Evolutionary conservation across 1,284 basidiomycete species (phyloP).

Genomic region (Boletus smithii): DNA sequence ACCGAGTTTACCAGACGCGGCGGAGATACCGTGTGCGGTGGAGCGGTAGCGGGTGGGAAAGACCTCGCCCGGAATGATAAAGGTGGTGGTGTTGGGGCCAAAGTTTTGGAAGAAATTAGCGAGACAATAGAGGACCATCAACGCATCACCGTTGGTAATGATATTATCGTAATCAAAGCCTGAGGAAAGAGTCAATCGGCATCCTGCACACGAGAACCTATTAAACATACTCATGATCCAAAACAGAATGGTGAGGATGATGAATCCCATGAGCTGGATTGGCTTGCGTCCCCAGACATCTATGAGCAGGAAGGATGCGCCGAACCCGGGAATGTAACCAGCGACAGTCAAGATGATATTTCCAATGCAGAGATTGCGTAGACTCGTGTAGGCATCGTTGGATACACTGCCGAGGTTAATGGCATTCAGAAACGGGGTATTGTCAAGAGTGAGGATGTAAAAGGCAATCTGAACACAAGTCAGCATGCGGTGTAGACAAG

Average conservation of each 20-base stretch:
- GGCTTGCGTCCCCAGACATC: conserved; percentile 49
- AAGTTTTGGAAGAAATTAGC: conserved; percentile 54
- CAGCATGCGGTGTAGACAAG: neutral
- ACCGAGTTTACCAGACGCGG: conserved; percentile 64
- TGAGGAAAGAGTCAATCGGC: conserved; percentile 10
- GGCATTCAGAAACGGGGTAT: conserved; percentile 36
- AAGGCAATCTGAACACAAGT: conserved; percentile 45
- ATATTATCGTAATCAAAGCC: conserved; percentile 49
- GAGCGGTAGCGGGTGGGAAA: conserved; percentile 73
- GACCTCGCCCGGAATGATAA: conserved; percentile 62
- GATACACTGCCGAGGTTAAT: conserved; percentile 19
- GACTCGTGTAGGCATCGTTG: conserved; percentile 20
- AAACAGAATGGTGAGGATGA: conserved; percentile 50
- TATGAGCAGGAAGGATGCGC: conserved; percentile 45
- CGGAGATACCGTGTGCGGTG: conserved; percentile 66
- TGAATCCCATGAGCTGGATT: conserved; percentile 58
- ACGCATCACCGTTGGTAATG: conserved; percentile 44
- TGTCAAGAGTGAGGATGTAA: conserved; percentile 58
- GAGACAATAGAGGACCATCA: conserved; percentile 60
- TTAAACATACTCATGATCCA: conserved; percentile 40
- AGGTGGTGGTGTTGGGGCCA: conserved; percentile 73
- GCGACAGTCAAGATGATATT: conserved; percentile 47
- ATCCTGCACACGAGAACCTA: neutral
- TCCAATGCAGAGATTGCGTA: conserved; percentile 30
- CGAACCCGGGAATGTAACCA: conserved; percentile 51